These are phyloP conservation scores for Acanthamoeba castellanii DNA, from an alignment of 208 protist genomes.

Conservation along the genomic window DNA sequence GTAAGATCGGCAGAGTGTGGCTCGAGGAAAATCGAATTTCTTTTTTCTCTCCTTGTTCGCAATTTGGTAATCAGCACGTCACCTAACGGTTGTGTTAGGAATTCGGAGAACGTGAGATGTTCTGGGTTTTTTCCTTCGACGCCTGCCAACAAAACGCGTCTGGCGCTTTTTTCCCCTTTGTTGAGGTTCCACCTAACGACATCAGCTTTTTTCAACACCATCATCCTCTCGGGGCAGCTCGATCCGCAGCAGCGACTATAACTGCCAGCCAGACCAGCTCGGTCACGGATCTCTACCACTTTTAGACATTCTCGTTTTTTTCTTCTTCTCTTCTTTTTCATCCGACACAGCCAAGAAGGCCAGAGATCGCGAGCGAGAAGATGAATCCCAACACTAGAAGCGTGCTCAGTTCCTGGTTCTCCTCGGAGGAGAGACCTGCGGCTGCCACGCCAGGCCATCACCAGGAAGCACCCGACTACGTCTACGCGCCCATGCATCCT, in stretches of 20 bases:
- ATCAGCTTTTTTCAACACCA: neutral
- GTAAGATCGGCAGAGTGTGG: too few species aligned
- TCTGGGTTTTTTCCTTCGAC: neutral
- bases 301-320: neutral
- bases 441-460: neutral
- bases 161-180: neutral
- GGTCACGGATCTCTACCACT: neutral
- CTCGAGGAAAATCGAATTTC: neutral
- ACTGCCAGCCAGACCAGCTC: neutral
- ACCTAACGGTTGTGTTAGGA: neutral
- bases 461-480: conserved; percentile 39
- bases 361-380: conserved; percentile 4
- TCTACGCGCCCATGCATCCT: conserved; percentile 32
- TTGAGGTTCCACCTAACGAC: conserved; percentile 54
- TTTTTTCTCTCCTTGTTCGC: neutral
- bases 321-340: neutral
- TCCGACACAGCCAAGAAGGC: neutral
- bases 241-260: neutral
- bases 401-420: conserved; percentile 48
- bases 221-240: neutral
- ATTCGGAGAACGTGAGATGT: neutral
- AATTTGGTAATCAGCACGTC: neutral
- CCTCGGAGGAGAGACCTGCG: neutral
- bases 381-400: conserved; percentile 48
- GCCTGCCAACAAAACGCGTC: neutral